Percentiles rank a stretch among this genome's conserved stretches.
Conservation (phyloP, 1,284 basidiomycete genomes). For the Meira nashicola region DNA sequence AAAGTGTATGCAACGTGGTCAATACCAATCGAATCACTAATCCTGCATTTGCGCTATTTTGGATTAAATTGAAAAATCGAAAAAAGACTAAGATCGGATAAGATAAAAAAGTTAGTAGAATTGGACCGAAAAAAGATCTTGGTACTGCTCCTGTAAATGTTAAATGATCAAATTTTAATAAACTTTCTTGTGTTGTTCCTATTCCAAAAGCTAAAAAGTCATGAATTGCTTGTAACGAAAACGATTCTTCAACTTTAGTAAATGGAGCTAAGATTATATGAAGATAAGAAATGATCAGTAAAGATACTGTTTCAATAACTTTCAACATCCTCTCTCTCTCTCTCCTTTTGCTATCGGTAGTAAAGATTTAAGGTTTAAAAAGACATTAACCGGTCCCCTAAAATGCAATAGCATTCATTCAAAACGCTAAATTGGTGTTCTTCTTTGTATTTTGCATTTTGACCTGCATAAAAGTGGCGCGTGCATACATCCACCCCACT, state of each 20-base stretch:
- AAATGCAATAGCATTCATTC: too few relatives aligned
- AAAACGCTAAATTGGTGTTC: too few relatives aligned
- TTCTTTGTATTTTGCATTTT: too few relatives aligned
- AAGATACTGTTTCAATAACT: neutral
- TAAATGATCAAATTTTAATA: conserved; percentile 83
- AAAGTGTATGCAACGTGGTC: conserved; percentile 64
- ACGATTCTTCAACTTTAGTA: conserved; percentile 95
- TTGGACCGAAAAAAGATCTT: conserved; percentile 73
- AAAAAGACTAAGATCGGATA: conserved; percentile 49
- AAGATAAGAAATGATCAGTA: neutral
- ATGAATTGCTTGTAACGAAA: conserved; percentile 86
- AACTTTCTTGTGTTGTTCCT: neutral
- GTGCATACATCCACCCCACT: too few relatives aligned
- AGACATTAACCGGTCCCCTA: too few relatives aligned
- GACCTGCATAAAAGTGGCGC: too few relatives aligned
- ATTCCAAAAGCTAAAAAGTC: conserved; percentile 78
- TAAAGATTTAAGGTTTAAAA: too few relatives aligned
- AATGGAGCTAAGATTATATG: conserved; percentile 60
- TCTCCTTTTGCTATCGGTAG: too few relatives aligned
- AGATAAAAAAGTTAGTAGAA: conserved; percentile 39
- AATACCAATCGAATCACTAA: conserved; percentile 70
- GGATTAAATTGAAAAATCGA: conserved; percentile 56
- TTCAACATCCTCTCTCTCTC: too few relatives aligned
- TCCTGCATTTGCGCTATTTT: conserved; percentile 63
- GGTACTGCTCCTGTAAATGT: conserved; percentile 84